phyloP scores from a whole-genome alignment of 441 rosid genomes.

The Populus trichocarpa region DNA sequence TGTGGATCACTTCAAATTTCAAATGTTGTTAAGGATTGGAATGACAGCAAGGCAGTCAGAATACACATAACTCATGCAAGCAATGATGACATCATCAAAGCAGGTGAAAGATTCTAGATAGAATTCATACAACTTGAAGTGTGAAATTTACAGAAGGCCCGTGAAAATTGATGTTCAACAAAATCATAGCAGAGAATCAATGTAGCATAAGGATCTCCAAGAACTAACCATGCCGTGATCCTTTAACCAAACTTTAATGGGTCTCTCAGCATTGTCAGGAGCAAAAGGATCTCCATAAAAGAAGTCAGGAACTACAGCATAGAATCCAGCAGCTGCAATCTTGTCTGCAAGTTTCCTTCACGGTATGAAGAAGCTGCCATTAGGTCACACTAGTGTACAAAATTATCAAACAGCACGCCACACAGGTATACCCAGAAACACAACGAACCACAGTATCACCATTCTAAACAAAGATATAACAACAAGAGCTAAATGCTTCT shows the following conservation, averaged over 20 bases:
- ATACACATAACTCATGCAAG: neutral
- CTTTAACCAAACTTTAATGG: slow-evolving; percentile 44
- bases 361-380: neutral
- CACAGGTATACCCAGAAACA: neutral
- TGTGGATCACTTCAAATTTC: neutral
- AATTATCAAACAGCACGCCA: neutral
- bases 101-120: neutral
- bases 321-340: slow-evolving; percentile 65
- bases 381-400: neutral
- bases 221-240: slow-evolving; percentile 52
- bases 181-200: neutral
- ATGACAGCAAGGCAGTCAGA: neutral
- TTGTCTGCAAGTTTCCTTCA: slow-evolving; percentile 62
- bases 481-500: neutral
- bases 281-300: slow-evolving; percentile 60
- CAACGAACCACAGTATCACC: too few species aligned
- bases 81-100: neutral
- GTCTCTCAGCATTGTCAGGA: slow-evolving; percentile 26
- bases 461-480: neutral
- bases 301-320: slow-evolving; percentile 66
- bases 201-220: neutral
- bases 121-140: neutral
- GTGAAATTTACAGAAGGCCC: neutral
- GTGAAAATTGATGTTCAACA: neutral
- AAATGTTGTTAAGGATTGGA: neutral